phyloP scores from a whole-genome alignment of 2,329 filamentous ascomycete genomes.

The Apiospora marii region DNA sequence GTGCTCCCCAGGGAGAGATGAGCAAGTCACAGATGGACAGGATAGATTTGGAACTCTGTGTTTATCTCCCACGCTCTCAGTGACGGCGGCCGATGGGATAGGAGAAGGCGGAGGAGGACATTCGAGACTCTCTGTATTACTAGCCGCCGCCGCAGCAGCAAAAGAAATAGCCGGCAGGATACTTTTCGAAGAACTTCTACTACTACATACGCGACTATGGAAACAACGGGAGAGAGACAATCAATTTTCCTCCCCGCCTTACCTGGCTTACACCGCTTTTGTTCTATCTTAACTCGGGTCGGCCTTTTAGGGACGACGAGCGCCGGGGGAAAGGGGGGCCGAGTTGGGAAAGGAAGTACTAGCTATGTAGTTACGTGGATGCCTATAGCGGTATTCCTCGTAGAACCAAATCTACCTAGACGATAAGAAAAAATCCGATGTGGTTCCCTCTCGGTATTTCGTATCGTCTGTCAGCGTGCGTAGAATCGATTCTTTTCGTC shows the following conservation, averaged over 20 bases:
- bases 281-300: not conserved
- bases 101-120: not conserved
- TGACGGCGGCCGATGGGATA: not conserved
- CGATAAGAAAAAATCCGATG: not conserved
- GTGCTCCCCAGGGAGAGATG: not conserved
- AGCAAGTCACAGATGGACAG: constrained; percentile 1
- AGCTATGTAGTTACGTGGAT: constrained; percentile 3
- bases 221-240: not conserved
- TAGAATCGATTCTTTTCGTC: not conserved
- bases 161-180: not conserved
- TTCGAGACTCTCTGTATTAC: not conserved
- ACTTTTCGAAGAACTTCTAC: not conserved
- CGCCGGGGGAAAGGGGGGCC: not conserved
- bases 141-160: not conserved
- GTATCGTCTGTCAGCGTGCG: not conserved
- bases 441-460: not conserved
- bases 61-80: not conserved
- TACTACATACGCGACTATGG: not conserved
- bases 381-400: not conserved
- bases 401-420: not conserved
- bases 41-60: constrained; percentile 7
- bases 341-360: not conserved
- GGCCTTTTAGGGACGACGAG: not conserved
- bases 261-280: not conserved
- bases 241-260: not conserved